phyloP scores from a whole-genome alignment of 192 early-diverging fungal species.

The Jimgerdemannia flammicorona region DNA sequence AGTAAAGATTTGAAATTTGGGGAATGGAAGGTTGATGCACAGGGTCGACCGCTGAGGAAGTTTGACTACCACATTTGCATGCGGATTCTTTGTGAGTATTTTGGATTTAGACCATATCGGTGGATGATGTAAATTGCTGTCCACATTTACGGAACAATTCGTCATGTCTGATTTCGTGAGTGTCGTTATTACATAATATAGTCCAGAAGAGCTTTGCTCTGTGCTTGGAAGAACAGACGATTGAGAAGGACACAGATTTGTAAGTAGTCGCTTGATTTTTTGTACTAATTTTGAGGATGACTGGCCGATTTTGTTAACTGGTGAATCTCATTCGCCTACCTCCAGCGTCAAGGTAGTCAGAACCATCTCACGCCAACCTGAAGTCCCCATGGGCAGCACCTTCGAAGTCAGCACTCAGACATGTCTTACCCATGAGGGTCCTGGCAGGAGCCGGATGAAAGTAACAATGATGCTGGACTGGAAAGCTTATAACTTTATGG shows the following conservation, averaged over 20 bases:
- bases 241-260: slow-evolving; percentile 1
- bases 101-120: not conserved
- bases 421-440: slow-evolving; percentile 1
- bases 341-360: slow-evolving; percentile 1
- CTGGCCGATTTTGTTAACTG: not conserved
- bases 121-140: slow-evolving; percentile 1
- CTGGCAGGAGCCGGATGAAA: slow-evolving; percentile 1
- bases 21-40: not conserved
- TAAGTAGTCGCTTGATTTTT: not conserved
- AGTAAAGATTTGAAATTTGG: not conserved
- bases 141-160: too few species aligned
- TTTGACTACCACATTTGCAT: slow-evolving; percentile 1
- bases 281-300: not conserved
- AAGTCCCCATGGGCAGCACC: not conserved
- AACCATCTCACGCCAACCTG: slow-evolving; percentile 1
- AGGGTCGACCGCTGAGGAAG: not conserved
- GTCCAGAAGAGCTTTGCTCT: not conserved
- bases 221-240: not conserved
- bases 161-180: too few species aligned
- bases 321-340: not conserved
- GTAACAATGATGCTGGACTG: slow-evolving; percentile 1
- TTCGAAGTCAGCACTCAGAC: not conserved
- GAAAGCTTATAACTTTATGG: not conserved
- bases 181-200: not conserved
- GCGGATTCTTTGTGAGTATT: slow-evolving; percentile 3